Conservation (phyloP, 495 filamentous ascomycete species). For the Xylona heveae region DNA sequence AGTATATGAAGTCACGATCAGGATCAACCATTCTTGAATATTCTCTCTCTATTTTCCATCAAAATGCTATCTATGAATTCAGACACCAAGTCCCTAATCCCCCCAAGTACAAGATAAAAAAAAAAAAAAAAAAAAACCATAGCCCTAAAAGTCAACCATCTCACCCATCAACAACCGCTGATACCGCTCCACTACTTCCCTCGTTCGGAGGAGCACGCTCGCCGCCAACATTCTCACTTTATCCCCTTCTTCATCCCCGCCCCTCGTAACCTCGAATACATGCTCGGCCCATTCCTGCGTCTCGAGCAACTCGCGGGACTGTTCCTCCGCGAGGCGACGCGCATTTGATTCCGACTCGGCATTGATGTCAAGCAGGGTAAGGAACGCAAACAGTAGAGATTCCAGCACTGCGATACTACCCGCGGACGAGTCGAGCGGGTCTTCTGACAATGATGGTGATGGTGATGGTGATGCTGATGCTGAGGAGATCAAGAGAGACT, state of each 20-base stretch:
- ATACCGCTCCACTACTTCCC: conserved; percentile 65
- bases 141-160: conserved; percentile 31
- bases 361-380: conserved; percentile 75
- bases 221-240: conserved; percentile 54
- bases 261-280: conserved; percentile 38
- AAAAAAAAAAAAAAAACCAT: too few relatives aligned
- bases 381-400: conserved; percentile 54
- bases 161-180: conserved; percentile 42
- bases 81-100: too few relatives aligned
- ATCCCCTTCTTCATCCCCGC: conserved; percentile 32
- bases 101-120: too few relatives aligned
- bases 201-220: conserved; percentile 55
- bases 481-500: conserved; percentile 15
- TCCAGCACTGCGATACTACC: conserved; percentile 41
- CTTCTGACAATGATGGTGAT: conserved; percentile 20
- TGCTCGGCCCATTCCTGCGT: conserved; percentile 48
- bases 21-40: too few relatives aligned
- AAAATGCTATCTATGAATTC: too few relatives aligned
- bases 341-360: conserved; percentile 23
- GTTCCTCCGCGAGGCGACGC: conserved; percentile 31
- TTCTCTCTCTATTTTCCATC: too few relatives aligned
- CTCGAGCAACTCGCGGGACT: conserved; percentile 30
- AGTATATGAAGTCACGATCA: too few relatives aligned
- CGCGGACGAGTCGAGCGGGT: too few relatives aligned
- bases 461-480: too few relatives aligned